Conservation (phyloP, 495 filamentous ascomycete species). For the Talaromyces proteolyticus region DNA sequence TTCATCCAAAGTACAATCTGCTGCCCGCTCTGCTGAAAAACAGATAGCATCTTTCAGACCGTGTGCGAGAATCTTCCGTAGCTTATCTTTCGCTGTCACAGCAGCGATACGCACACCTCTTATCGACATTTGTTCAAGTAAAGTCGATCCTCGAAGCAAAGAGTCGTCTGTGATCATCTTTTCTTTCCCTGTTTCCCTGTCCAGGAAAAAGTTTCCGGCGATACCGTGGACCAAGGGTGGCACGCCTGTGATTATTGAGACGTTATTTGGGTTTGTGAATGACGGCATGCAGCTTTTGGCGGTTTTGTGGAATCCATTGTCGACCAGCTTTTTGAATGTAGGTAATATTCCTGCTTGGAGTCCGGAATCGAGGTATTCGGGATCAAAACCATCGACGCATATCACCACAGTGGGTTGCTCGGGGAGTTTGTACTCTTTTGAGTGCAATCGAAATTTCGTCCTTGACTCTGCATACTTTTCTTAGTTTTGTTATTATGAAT, state of each 20-base stretch:
- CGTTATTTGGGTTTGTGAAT: constrained; percentile 30
- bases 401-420: constrained; percentile 22
- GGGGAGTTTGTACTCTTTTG: constrained; percentile 14
- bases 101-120: constrained; percentile 29
- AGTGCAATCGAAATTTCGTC: constrained; percentile 13
- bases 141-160: constrained; percentile 22
- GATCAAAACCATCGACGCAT: constrained; percentile 33
- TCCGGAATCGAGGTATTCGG: constrained; percentile 22
- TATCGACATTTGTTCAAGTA: constrained; percentile 26
- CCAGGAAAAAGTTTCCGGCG: constrained; percentile 30
- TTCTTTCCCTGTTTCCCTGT: constrained; percentile 22
- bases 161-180: constrained; percentile 28
- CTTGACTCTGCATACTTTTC: constrained; percentile 10
- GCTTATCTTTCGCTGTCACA: constrained; percentile 32
- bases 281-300: constrained; percentile 30
- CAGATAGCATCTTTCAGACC: constrained; percentile 26
- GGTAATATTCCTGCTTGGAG: constrained; percentile 21
- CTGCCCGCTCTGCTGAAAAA: constrained; percentile 26
- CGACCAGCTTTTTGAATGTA: constrained; percentile 15
- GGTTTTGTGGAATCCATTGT: constrained; percentile 23
- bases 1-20: constrained; percentile 14
- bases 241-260: constrained; percentile 28
- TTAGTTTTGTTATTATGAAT: no score
- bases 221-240: constrained; percentile 26
- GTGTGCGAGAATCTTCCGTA: constrained; percentile 23